These are phyloP conservation scores for Corymbia maculata DNA, from an alignment of 345 rosid genomes.

Conservation along the genomic window DNA sequence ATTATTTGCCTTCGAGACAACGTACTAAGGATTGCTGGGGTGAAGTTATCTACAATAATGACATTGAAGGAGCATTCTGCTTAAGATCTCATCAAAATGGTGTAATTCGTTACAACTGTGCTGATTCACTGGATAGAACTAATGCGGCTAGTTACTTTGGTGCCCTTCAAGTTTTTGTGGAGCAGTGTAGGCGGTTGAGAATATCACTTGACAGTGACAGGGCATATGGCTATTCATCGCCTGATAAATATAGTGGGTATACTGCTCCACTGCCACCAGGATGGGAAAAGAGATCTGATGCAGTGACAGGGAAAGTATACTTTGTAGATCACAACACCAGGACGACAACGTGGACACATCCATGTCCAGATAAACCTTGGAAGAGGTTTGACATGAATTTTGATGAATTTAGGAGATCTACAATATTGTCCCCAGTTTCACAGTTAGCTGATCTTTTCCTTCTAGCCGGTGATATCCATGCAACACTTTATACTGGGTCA, in stretches of 20 bases:
- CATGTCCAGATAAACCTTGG: constrained; percentile 98
- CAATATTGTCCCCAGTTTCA: constrained; percentile 77
- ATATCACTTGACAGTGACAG: constrained; percentile 85
- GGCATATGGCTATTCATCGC: constrained; percentile 51
- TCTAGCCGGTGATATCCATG: constrained; percentile 95
- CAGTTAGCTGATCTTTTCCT: constrained; percentile 93
- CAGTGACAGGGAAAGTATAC: constrained; percentile 82
- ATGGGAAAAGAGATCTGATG: constrained; percentile 95
- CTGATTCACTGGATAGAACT: constrained; percentile 96
- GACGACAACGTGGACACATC: constrained; percentile 93
- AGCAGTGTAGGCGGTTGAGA: constrained; percentile 82
- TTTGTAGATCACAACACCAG: constrained; percentile 91
- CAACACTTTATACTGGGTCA: constrained; percentile 98
- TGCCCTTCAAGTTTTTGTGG: constrained; percentile 89
- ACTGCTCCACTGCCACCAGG: constrained; percentile 92
- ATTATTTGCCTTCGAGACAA: constrained; percentile 71
- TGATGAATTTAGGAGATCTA: constrained; percentile 83
- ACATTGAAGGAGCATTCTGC: constrained; percentile 84
- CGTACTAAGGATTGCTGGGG: constrained; percentile 87
- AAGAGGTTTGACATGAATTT: constrained; percentile 93
- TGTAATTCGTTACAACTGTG: constrained; percentile 91
- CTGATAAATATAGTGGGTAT: constrained; percentile 51
- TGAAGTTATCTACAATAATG: constrained; percentile 67
- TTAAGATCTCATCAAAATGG: constrained; percentile 95
- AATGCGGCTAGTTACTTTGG: constrained; percentile 98